Conservation (phyloP, 1,139 yeast species). For the Debaryomyces udenii region DNA sequence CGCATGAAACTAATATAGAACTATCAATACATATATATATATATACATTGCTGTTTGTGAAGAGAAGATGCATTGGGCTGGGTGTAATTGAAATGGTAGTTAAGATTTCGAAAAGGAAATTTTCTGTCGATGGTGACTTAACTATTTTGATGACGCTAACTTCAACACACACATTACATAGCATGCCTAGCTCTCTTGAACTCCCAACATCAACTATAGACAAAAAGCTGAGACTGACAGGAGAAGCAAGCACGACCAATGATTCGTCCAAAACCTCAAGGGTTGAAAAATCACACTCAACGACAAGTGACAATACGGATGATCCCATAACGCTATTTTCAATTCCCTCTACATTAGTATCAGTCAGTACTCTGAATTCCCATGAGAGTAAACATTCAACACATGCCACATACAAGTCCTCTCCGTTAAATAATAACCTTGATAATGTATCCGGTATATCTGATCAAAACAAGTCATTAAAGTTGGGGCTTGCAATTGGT, state of each 20-base stretch:
- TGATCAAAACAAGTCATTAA: constrained; percentile 17
- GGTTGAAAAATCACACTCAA: not conserved
- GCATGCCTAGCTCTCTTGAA: constrained; percentile 7
- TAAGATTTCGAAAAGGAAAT: not conserved
- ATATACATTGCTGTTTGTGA: not conserved
- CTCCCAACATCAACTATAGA: not conserved
- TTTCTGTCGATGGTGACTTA: constrained; percentile 14
- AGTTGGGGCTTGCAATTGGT: constrained; percentile 46
- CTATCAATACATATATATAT: constrained; percentile 1
- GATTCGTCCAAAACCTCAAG: not conserved
- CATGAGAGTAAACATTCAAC: constrained; percentile 1
- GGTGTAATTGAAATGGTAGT: not conserved
- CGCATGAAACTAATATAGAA: constrained; percentile 1
- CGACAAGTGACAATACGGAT: constrained; percentile 1
- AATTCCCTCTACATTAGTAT: constrained; percentile 10
- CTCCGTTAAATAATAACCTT: constrained; percentile 8
- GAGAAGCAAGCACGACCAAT: too few species aligned
- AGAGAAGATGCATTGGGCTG: not conserved
- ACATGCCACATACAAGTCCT: constrained; percentile 9
- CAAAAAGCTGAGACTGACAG: too few species aligned
- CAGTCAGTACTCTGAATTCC: constrained; percentile 9
- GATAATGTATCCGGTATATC: constrained; percentile 2
- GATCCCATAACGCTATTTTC: constrained; percentile 11
- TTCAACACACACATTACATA: constrained; percentile 22
- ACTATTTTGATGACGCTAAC: constrained; percentile 23